Base-by-base conservation (phyloP, 169 alveolate species). In the Theileria parva region DNA sequence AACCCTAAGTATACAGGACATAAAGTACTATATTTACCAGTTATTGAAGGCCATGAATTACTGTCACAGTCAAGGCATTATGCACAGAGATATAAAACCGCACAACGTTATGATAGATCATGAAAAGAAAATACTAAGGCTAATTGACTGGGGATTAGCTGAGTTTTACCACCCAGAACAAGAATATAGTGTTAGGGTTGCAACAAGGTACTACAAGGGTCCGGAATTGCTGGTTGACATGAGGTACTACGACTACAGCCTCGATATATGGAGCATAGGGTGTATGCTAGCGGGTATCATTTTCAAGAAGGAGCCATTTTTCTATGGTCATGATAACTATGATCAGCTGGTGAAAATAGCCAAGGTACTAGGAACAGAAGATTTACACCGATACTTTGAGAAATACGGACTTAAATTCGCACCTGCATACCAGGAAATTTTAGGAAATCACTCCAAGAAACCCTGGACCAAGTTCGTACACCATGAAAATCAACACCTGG, bases 121-220 rank as follows among this genome's bases (percentile, higher is more conserved):
- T 70, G 93, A 89, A 65, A 74, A 85, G 76, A 95, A 94, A 86
- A 89, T 92, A 72, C 91, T 98, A 70, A 90, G 99, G 77, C 88
- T 98, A 32, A 97, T 98, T 76, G 99, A 98, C 85, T 98, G 99
- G 99, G 99, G 99, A 0, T 94, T 98, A 30, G 99, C 99, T 13
- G 99, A 98, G 91, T 98, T 96, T 90, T 98, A 98, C 77, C 99
- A 96, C 78, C 99, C 98, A n/a, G 97, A 95, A n/a, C 94, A 95
- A 74, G 99, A 97, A 81, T 98, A 97, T 92, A 98, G 98, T 86
- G 99, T 98, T 9, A 88, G 99, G 71, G 99, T 97, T 11, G 98
- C 98, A 19, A 94, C 95, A 70, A 93, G 99, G 55, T 97, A 98
- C 89, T 98, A 95, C 91, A 98, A 98, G 93, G 99, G 99, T 19